A percentile compares a stretch with the other conserved stretches of the same genome.
Evolutionary conservation across 2,329 filamentous ascomycete species (phyloP).

Genomic region (Nigrograna mackinnonii): DNA sequence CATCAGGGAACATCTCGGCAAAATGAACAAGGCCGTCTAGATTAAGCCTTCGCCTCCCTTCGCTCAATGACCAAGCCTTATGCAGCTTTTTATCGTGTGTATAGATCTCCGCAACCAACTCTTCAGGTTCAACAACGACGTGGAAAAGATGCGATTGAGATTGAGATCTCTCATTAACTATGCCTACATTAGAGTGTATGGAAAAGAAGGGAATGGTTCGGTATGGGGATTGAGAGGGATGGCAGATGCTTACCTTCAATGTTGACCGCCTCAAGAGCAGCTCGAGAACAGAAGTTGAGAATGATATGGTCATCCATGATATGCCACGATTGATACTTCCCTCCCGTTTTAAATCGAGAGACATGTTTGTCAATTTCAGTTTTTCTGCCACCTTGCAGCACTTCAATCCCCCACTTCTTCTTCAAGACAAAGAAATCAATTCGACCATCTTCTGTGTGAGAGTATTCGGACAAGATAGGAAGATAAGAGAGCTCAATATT

Average conservation of each 20-base stretch:
- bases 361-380: conserved; percentile 7
- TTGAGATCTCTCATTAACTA: conserved; percentile 4
- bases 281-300: conserved; percentile 15
- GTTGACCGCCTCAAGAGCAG: conserved; percentile 7
- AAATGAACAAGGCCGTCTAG: neutral
- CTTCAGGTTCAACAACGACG: conserved; percentile 10
- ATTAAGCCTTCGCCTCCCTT: conserved; percentile 8
- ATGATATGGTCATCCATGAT: conserved; percentile 17
- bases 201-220: too few species aligned
- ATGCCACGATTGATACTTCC: conserved; percentile 11
- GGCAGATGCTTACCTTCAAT: conserved; percentile 11
- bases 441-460: conserved; percentile 9
- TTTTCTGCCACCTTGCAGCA: conserved; percentile 12
- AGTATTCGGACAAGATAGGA: conserved; percentile 13
- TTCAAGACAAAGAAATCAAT: conserved; percentile 13
- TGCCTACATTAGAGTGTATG: too few species aligned
- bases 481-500: conserved; percentile 11
- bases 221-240: too few species aligned
- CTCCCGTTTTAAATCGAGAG: conserved; percentile 9
- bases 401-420: conserved; percentile 13
- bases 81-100: conserved; percentile 9
- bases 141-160: conserved; percentile 10
- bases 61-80: conserved; percentile 8
- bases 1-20: neutral
- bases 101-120: conserved; percentile 10